Base-by-base conservation (phyloP, 2,329 filamentous ascomycete genomes). In the Alternaria burnsii region DNA sequence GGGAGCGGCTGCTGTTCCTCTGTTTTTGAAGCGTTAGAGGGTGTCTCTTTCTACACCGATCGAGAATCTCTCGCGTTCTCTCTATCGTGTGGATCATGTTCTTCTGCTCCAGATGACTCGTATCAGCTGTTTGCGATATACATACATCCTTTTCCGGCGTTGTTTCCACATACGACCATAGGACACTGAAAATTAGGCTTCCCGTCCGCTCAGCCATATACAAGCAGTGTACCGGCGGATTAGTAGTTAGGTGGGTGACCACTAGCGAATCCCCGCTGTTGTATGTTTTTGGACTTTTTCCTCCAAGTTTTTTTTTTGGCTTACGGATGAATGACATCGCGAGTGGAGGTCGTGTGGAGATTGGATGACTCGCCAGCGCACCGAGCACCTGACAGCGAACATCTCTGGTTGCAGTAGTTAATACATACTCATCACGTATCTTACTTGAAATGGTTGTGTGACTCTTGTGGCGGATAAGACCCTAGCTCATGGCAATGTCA, bases 1-100 rank as follows among this genome's bases (percentile, higher is more conserved):
- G 14, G 63, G 65, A 2, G 52, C 38, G 12, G 50, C n/a, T 20
- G 34, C 30, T 24, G 10, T 38, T 24, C 46, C 46, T 2, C 36
- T 36, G 8, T 38, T 36, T 5, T 12, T 50, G 20, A 36, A 24
- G 7, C 9, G 14, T 9, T 50, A 50, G 32, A 50, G 30, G 11
- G 30, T 20, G 38, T 41, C 20, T 24, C 40, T 24, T 14, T 16
- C 20, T 24, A 20, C 20, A 6, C 12, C 40, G 20, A 14, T 12
- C 4, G 11, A 9, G 40, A 2, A 6, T 24, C 11, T 24, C 10
- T 5, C 3, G 4, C 12, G 6, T 18, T 41, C 10, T 40, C n/a
- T 40, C 9, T 7, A 9, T 38, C 7, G 9, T n/a, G 34, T n/a
- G 16, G 6, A 38, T 38, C 7, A 5, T n/a, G 16, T 5, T 36